Conservation (phyloP, 2,329 filamentous ascomycete species). For the Nemania diffusa region DNA sequence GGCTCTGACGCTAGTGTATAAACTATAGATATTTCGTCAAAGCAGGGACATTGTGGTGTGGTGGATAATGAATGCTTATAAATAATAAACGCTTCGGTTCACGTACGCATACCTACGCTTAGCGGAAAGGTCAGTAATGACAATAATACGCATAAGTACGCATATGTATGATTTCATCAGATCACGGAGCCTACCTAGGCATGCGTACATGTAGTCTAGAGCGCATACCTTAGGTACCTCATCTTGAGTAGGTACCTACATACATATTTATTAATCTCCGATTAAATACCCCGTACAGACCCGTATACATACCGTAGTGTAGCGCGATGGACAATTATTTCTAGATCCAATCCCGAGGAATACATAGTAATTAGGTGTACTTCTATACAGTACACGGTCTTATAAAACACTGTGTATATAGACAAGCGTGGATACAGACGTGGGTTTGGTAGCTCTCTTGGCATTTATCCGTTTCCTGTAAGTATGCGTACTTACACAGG, state of each 20-base stretch:
- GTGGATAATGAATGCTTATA: background rate
- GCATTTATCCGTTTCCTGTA: conserved; percentile 14
- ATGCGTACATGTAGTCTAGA: background rate
- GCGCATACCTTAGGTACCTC: too few species aligned
- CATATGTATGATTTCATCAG: background rate
- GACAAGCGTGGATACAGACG: background rate
- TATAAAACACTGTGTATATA: background rate
- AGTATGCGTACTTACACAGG: background rate
- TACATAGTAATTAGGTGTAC: background rate
- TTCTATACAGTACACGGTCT: background rate
- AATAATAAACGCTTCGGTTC: background rate
- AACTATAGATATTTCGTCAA: background rate
- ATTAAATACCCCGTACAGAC: conserved; percentile 4
- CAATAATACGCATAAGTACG: background rate
- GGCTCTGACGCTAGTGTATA: background rate
- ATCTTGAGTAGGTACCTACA: background rate
- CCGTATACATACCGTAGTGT: background rate
- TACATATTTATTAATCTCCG: conserved; percentile 13
- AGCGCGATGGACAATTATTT: background rate
- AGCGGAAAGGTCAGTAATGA: background rate
- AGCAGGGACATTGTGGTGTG: background rate
- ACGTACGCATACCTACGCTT: background rate
- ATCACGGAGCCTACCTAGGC: background rate
- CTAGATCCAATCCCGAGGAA: too few species aligned
- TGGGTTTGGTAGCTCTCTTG: conserved; percentile 12